A percentile compares a stretch with the other conserved stretches of the same genome.
Conservation (phyloP, 495 filamentous ascomycete genomes). For the Thozetella sp. region DNA sequence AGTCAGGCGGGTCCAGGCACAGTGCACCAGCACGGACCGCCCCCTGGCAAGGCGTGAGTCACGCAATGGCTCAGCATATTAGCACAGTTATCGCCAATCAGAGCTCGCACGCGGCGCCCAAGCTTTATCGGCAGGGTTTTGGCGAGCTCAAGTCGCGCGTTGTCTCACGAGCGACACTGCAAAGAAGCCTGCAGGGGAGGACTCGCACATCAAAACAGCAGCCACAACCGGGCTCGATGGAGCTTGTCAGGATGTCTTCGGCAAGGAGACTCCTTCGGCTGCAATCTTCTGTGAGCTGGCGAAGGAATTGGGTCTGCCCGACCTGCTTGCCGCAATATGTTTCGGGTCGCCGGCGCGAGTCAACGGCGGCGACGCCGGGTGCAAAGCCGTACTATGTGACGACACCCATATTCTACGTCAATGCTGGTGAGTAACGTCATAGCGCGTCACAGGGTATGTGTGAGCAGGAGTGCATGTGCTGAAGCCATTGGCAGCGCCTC, state of each 20-base stretch:
- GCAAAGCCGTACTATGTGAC: conserved; percentile 95
- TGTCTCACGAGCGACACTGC: background rate
- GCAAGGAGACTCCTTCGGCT: conserved; percentile 15
- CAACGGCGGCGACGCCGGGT: conserved; percentile 1
- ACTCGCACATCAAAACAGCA: background rate
- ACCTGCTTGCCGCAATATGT: conserved; percentile 6
- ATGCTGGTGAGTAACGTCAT: conserved; percentile 68
- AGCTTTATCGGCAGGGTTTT: background rate
- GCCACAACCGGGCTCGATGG: conserved; percentile 14
- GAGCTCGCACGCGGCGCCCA: background rate
- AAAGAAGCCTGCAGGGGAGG: background rate
- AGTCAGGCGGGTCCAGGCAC: background rate
- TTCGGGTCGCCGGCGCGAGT: background rate
- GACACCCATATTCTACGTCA: conserved; percentile 98
- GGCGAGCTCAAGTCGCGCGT: background rate
- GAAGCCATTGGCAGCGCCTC: conserved; percentile 63
- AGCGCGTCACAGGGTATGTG: background rate
- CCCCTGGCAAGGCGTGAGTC: background rate
- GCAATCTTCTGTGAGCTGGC: conserved; percentile 11
- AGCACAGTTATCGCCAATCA: background rate
- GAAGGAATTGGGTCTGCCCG: conserved; percentile 18
- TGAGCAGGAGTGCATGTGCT: background rate
- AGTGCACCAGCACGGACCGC: background rate
- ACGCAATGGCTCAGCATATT: background rate
- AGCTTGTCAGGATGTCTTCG: conserved; percentile 17